Conservation (phyloP, 2,329 filamentous ascomycete genomes). For the Verticillium albo-atrum region DNA sequence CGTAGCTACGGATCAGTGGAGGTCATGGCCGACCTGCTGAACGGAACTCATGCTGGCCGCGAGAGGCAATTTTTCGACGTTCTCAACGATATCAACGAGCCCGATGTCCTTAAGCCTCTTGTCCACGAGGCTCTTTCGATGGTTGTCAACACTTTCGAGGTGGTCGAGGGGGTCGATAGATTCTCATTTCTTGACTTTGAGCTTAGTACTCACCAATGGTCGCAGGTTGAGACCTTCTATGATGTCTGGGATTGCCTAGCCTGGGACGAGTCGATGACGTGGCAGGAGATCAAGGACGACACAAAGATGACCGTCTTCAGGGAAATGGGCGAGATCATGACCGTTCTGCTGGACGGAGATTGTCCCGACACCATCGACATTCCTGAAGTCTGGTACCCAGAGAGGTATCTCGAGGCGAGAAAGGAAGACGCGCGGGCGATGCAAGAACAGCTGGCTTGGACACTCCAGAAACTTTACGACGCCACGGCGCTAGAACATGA, state of each 20-base stretch:
- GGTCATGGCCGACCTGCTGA: conserved; percentile 33
- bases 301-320: conserved; percentile 38
- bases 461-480: conserved; percentile 15
- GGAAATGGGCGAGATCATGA: conserved; percentile 46
- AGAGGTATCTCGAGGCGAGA: conserved; percentile 44
- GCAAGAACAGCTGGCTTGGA: conserved; percentile 25
- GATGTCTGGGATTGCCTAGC: conserved; percentile 44
- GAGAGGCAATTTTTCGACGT: conserved; percentile 41
- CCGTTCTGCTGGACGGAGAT: conserved; percentile 38
- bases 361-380: conserved; percentile 42
- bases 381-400: conserved; percentile 47
- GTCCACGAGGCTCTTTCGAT: conserved; percentile 21
- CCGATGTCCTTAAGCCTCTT: conserved; percentile 22
- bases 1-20: conserved; percentile 55
- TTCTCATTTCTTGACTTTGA: conserved; percentile 40
- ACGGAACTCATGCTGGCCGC: conserved; percentile 25
- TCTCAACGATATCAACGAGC: conserved; percentile 19
- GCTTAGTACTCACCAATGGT: conserved; percentile 29
- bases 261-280: conserved; percentile 38
- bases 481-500: conserved; percentile 12
- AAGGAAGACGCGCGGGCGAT: conserved; percentile 43
- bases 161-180: conserved; percentile 22
- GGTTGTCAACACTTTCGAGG: conserved; percentile 22
- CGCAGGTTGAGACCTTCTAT: conserved; percentile 37
- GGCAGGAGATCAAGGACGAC: conserved; percentile 26